Evolutionary conservation across 2,329 filamentous ascomycete species (phyloP).

Genomic region (Ophiosphaerella narmari): DNA sequence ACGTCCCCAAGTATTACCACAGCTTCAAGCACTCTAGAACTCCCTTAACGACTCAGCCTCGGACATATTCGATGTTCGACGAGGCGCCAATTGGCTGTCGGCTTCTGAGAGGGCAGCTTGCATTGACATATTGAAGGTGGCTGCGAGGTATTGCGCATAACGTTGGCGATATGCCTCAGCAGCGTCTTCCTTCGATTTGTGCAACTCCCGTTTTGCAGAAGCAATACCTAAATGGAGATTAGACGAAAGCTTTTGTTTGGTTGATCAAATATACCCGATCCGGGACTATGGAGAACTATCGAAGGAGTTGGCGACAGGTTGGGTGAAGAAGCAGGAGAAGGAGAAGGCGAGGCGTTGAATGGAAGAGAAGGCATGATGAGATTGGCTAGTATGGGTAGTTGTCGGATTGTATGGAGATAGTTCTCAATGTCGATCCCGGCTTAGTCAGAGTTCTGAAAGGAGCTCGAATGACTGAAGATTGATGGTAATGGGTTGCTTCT

Average conservation of each 20-base stretch:
- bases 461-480: conserved; percentile 25
- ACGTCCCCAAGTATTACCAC: background rate
- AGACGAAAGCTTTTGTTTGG: conserved; percentile 42
- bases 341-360: conserved; percentile 35
- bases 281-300: conserved; percentile 45
- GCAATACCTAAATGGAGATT: conserved; percentile 38
- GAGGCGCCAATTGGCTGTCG: conserved; percentile 42
- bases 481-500: conserved; percentile 31
- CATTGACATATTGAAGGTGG: conserved; percentile 47
- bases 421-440: conserved; percentile 39
- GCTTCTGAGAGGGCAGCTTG: conserved; percentile 45
- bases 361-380: conserved; percentile 46
- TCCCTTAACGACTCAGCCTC: conserved; percentile 41
- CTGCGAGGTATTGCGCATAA: conserved; percentile 47
- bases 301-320: conserved; percentile 39
- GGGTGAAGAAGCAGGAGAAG: conserved; percentile 43
- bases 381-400: conserved; percentile 22
- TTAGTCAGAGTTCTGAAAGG: conserved; percentile 19
- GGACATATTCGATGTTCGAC: conserved; percentile 40
- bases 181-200: conserved; percentile 38
- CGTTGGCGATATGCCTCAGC: conserved; percentile 42
- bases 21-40: conserved; percentile 22
- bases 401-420: conserved; percentile 34
- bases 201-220: conserved; percentile 39
- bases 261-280: conserved; percentile 48